Evolutionary conservation across 805 yeast genomes (phyloP), one percentile per base, ranked within the genome.

Genomic region (Millerozyma miso): DNA sequence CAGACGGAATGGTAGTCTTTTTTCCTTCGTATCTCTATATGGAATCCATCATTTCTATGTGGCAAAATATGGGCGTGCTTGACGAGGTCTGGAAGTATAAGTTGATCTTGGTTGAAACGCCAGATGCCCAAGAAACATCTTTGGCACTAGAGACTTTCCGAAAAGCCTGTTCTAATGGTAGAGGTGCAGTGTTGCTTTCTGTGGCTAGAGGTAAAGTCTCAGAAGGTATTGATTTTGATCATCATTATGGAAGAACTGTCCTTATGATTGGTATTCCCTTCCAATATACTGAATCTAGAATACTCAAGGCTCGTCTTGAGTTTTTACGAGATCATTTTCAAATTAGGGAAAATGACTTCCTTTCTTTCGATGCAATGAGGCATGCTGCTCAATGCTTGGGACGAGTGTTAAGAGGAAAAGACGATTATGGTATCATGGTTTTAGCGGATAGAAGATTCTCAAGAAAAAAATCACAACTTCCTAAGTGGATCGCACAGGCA

Each of bases 331-430:
- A 93, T 59, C 90, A 89, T 55, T 91, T 80, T 60, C 95, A 89
- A 55, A 91, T 93, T 43, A 77, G 88, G 49, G 99, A 93, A 56
- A 89, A 88, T 58, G 99, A 93, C 56, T 93, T 93, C 59, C 62
- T 93, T 32, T 90, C 98, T 8, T 93, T 93, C 73, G 99, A 93
- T 65, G 99, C 99, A 12, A 93, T 93, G 99, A 80, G 99, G 59
- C 99, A 93, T 67, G 99, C 98, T 3, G 98, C 99, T 0, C 99
- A 93, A 63, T 93, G 99, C 66, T 67, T 93, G 56, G 99, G 99
- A 8, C 81, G 99, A 59, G 99, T 93, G 42, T 69, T 93, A 49
- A 80, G 99, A 69, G 99, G 99, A 51, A 93, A 93, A 61, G 97
- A 93, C 59, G 99, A 93, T 69, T 93, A 93, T 62, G 99, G 99